Evolutionary conservation across 768 basidiomycete species (phyloP), one percentile per base, ranked within the genome.

Genomic region (Boletellus sp.): DNA sequence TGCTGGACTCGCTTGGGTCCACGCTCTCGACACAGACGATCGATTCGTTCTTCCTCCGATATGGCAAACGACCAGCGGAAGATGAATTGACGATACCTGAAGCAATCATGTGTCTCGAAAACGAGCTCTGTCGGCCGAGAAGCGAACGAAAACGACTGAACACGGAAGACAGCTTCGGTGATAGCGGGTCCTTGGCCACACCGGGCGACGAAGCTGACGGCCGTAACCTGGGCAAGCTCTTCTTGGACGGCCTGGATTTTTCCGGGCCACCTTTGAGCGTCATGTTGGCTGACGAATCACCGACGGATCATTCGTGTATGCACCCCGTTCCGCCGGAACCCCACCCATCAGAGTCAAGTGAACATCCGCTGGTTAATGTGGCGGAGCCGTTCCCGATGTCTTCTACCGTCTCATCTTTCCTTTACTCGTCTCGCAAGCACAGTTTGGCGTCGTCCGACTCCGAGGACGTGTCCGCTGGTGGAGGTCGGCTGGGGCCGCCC

Each of bases 1-100:
- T 97, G 90, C 85, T 99, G 37, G 95, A 97, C 71, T 95, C 94
- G 2, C 84, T 99, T 33, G 94, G 94, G 5, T 96, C 94, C 4
- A 98, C 95, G 0, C 79, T 98, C 42, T 88, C 87, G 7, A 70
- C 68, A 0, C 73, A 81, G 38, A 98, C 95, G 1, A 73, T 96
- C 50, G 78, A 87, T 57, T 77, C 78, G 13, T 97, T 95, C 78
- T 97, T 90, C 72, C 79, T 76, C 8, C 78, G 81, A 7, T 78
- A 76, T 59, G 77, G 77, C 49, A 91, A 90, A 67, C 70, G 76
- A 4, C 78, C 84, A 0, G 74, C 75, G 7, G 68, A 73, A 19
- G 94, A 84, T 51, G 85, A 91, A 58, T 70, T 99, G 28, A 85
- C 84, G 1, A 67, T 89, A 15, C 84, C 87, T 23, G 84, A 99